Evolutionary conservation across 129 eudicot genomes (phyloP).

Genomic region (Flaveria trinervia): DNA sequence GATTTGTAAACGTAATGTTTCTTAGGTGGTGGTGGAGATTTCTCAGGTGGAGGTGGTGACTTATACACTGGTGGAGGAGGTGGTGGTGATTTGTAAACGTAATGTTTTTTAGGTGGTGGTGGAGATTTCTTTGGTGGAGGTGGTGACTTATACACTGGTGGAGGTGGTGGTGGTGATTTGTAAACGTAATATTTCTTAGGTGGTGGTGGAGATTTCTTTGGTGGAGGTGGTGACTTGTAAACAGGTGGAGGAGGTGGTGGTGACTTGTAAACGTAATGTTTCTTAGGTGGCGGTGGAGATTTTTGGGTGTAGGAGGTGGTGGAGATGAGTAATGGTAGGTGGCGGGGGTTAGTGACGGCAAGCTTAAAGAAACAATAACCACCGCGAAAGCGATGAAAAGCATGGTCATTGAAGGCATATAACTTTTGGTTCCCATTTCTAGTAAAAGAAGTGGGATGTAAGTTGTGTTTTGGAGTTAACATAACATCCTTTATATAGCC

Average conservation of each 20-base stretch:
- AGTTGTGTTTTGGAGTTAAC: conserved; percentile 30
- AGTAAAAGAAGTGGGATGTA: conserved; percentile 31
- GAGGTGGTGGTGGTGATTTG: conserved; percentile 21
- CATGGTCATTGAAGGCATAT: conserved; percentile 41
- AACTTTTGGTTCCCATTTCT: conserved; percentile 37
- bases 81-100: conserved; percentile 27
- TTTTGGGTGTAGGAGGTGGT: conserved; percentile 11
- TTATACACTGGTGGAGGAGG: conserved; percentile 40
- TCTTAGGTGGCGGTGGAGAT: conserved; percentile 34
- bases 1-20: conserved; percentile 13
- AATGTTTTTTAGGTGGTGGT: conserved; percentile 14
- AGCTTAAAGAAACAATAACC: conserved; percentile 40
- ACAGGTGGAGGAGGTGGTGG: conserved; percentile 35
- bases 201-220: conserved; percentile 38
- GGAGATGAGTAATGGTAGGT: conserved; percentile 47
- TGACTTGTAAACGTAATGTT: conserved; percentile 21
- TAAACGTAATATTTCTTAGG: neutral
- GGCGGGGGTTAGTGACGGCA: conserved; percentile 43
- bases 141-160: neutral
- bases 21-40: conserved; percentile 41
- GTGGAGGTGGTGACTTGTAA: conserved; percentile 25
- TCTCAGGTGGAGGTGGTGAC: conserved; percentile 45
- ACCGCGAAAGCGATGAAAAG: conserved; percentile 43
- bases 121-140: conserved; percentile 8
- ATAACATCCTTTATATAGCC: conserved; percentile 39